Evolutionary conservation across 2,329 filamentous ascomycete species (phyloP).

Genomic region (Sporothrix globosa): DNA sequence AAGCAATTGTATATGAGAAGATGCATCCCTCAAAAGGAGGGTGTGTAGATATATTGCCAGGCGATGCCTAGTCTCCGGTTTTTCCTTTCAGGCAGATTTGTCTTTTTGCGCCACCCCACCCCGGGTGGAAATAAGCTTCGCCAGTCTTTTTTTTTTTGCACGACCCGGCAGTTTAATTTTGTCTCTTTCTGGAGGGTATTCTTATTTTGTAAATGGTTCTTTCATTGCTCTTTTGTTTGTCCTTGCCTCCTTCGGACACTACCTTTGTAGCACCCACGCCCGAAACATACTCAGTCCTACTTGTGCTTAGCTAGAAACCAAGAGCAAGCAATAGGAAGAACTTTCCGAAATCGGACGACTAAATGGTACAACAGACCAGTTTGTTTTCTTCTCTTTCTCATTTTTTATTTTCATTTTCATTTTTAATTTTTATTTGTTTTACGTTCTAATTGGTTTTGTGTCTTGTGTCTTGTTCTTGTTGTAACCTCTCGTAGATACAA

Average conservation of each 20-base stretch:
- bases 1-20: neutral
- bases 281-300: neutral
- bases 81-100: slow-evolving; percentile 14
- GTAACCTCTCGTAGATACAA: no score
- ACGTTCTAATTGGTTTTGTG: no score
- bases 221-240: no score
- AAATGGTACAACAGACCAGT: no score
- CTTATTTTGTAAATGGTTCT: neutral
- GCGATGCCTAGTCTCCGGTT: slow-evolving; percentile 11
- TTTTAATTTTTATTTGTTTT: no score
- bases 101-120: neutral
- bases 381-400: no score
- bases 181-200: neutral
- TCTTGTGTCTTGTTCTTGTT: no score
- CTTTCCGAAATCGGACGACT: no score
- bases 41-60: slow-evolving; percentile 3
- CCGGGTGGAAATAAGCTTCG: slow-evolving; percentile 20
- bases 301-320: no score
- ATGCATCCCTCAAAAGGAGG: neutral
- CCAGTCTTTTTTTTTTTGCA: neutral
- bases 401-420: no score
- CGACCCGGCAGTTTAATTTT: slow-evolving; percentile 7
- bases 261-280: no score
- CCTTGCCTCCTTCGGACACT: neutral
- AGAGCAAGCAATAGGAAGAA: no score